A percentile compares a stretch with the other conserved stretches of the same genome.
phyloP scores from a whole-genome alignment of 257 asterid genomes.

The Solanum lycopersicoides region DNA sequence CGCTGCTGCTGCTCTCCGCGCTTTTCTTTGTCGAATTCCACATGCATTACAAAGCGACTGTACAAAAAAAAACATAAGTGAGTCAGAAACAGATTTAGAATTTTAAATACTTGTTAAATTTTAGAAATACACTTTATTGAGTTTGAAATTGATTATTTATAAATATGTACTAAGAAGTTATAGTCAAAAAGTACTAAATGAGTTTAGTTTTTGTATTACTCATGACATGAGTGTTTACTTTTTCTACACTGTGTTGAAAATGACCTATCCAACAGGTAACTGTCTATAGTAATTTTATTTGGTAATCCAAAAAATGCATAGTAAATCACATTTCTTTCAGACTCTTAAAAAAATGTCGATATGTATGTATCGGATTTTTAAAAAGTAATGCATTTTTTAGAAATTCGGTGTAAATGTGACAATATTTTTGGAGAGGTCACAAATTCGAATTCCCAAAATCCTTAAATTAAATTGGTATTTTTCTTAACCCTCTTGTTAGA shows the following conservation, averaged over 20 bases:
- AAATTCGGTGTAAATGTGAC: rapidly evolving
- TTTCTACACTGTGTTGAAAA: neutral
- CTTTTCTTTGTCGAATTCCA: slow-evolving; percentile 90
- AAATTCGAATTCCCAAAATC: too few relatives aligned
- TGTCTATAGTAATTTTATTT: neutral
- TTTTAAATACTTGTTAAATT: neutral
- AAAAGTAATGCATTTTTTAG: rapidly evolving
- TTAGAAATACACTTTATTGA: neutral
- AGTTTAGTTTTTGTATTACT: neutral
- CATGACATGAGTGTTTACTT: neutral
- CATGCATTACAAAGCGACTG: slow-evolving; percentile 96
- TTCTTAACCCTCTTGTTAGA: too few relatives aligned
- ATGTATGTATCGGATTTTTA: rapidly evolving
- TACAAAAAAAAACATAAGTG: neutral
- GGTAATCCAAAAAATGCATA: neutral
- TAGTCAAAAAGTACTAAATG: neutral
- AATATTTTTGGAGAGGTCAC: too few relatives aligned
- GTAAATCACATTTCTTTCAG: neutral
- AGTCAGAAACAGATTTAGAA: neutral
- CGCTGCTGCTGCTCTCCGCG: slow-evolving; percentile 61
- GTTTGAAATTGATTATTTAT: neutral
- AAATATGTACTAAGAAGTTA: neutral
- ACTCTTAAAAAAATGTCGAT: neutral
- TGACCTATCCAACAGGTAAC: neutral
- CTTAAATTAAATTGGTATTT: too few relatives aligned